These are phyloP conservation scores for Alternaria sp. DNA, from an alignment of 2,329 filamentous ascomycete species.

Conservation along the genomic window DNA sequence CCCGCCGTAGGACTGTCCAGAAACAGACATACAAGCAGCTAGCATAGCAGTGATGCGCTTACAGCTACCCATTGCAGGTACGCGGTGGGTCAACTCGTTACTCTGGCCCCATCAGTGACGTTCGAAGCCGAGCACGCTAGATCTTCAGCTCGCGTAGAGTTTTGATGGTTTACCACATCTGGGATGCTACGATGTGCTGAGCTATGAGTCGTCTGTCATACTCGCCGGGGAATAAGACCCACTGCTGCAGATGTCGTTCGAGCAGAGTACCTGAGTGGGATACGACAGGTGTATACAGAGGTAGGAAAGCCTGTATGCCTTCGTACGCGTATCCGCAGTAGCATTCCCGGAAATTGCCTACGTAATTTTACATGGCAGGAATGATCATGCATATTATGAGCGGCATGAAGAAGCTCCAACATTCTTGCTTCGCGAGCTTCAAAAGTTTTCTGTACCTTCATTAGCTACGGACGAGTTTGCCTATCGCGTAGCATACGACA, in stretches of 20 bases:
- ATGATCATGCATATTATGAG: not conserved
- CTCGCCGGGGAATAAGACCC: not conserved
- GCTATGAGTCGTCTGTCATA: not conserved
- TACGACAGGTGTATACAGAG: not conserved
- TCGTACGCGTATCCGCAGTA: not conserved
- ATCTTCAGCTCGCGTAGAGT: not conserved
- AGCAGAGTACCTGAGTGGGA: not conserved
- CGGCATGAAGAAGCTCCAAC: not conserved
- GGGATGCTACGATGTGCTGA: not conserved
- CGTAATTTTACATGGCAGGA: not conserved
- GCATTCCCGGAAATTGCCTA: not conserved
- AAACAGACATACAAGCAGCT: not conserved
- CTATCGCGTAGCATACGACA: not conserved
- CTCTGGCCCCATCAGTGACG: not conserved
- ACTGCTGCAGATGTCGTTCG: not conserved
- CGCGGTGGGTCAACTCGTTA: too few species aligned
- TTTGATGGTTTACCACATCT: not conserved
- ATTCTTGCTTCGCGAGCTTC: not conserved
- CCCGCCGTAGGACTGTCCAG: not conserved
- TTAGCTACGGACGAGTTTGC: not conserved
- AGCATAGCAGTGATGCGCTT: not conserved
- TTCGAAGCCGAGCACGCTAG: not conserved
- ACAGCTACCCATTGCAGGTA: not conserved
- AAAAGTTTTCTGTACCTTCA: not conserved
- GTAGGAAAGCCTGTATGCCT: not conserved